Base-by-base conservation (phyloP, 1,139 yeast genomes). In the Geotrichum bryndzae region DNA sequence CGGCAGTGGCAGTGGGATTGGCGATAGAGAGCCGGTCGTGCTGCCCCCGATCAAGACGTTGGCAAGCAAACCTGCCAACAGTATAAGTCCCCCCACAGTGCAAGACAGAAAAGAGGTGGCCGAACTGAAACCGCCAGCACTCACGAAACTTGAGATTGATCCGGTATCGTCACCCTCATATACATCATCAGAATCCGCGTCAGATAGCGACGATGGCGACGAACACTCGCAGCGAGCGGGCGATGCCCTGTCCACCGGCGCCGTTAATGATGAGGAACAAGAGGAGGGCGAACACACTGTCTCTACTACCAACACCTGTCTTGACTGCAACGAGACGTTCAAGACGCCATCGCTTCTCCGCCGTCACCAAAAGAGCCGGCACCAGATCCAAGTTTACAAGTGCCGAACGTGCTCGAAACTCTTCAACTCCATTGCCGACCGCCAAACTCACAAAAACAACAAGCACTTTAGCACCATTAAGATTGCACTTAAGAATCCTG, bases 401-500 rank as follows among this genome's bases (percentile, higher is more conserved):
- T 69, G 72, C 54, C 69, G 71, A 22, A 69, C 68, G 51, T 69
- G 72, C 60, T 71, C 72, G 22, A 68, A 69, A 61, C 65, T 69
- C 54, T 69, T 69, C 61, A 54, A 60, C 11, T 66, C 71, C 6
- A 66, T 69, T n/a, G 71, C 72, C 13, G 72, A 69, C 56, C 64
- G 72, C 11, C 72, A 69, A 56, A 69, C 72, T 22, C 72, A 69
- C 64, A 69, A 69, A 57, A 69, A 69, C 63, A 69, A 69, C 65
- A 64, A 66, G 61, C 72, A 69, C 58, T 69, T 68, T 55, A 62
- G 68, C 4, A 66, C 65, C 45, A 67, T 69, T 54, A 62, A 66
- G 51, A 61, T 66, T 23, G 58, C 58, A 23, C 63, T 69, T 46
- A 65, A 66, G 55, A 54, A 61, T 22, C 61, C 60, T 33, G 64